phyloP scores from a whole-genome alignment of 1,139 yeast species.

The Kodamaea derodonti region DNA sequence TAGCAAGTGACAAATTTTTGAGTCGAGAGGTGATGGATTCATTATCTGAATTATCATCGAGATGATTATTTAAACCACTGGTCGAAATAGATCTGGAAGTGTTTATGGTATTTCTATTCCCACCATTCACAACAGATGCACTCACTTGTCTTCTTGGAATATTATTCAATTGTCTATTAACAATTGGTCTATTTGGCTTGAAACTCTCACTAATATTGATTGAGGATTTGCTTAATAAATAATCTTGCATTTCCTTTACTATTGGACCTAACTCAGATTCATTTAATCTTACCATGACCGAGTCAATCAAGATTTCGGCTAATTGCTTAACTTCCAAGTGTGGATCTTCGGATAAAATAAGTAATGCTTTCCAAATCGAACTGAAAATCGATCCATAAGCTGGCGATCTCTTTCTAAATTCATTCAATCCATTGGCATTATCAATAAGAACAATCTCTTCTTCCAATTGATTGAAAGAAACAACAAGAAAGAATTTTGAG shows the following conservation, averaged over 20 bases:
- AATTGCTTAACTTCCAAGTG: constrained; percentile 73
- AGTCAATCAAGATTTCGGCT: constrained; percentile 76
- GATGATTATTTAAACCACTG: constrained; percentile 16
- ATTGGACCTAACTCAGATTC: constrained; percentile 64
- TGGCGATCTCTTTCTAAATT: constrained; percentile 58
- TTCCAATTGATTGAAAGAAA: constrained; percentile 82
- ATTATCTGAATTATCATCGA: constrained; percentile 22
- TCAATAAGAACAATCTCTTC: constrained; percentile 73
- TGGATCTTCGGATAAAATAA: constrained; percentile 85
- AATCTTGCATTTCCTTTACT: constrained; percentile 63
- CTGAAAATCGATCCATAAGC: constrained; percentile 86
- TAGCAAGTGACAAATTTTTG: constrained; percentile 38
- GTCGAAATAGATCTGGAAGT: constrained; percentile 35
- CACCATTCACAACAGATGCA: constrained; percentile 28
- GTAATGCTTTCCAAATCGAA: constrained; percentile 81
- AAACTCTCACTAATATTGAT: constrained; percentile 40
- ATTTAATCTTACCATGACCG: constrained; percentile 60
- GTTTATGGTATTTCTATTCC: constrained; percentile 29
- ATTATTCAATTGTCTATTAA: constrained; percentile 22
- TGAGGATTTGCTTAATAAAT: constrained; percentile 51
- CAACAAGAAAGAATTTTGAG: constrained; percentile 71
- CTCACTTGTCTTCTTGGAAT: constrained; percentile 29
- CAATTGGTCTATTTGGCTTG: constrained; percentile 32
- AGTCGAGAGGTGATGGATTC: constrained; percentile 39
- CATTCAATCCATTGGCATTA: constrained; percentile 55